phyloP scores from a whole-genome alignment of 495 filamentous ascomycete genomes.

The Hypoxylon cercidicola region DNA sequence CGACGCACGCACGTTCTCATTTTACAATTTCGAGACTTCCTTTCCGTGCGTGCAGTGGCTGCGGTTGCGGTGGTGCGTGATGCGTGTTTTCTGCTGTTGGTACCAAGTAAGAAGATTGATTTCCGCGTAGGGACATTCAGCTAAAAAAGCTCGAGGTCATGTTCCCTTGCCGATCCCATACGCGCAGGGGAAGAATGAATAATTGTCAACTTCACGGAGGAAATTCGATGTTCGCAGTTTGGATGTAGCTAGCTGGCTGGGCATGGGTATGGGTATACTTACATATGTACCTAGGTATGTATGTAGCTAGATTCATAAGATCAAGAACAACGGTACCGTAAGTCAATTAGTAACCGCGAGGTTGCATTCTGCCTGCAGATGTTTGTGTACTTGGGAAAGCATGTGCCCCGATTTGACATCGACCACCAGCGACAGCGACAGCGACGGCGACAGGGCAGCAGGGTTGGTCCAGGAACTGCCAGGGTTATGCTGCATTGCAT shows the following conservation, averaged over 20 bases:
- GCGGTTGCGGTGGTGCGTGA: too few relatives aligned
- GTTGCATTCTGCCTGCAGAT: slow-evolving; percentile 37
- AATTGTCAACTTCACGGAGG: background rate
- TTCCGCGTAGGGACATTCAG: slow-evolving; percentile 7
- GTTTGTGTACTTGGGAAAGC: slow-evolving; percentile 35
- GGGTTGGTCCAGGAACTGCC: slow-evolving; percentile 13
- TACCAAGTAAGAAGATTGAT: too few relatives aligned
- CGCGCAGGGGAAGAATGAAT: too few relatives aligned
- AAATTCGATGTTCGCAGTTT: slow-evolving; percentile 33
- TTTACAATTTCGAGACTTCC: too few relatives aligned
- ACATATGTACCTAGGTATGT: too few relatives aligned
- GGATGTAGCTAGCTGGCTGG: too few relatives aligned
- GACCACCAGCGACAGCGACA: slow-evolving; percentile 12
- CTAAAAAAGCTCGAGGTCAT: too few relatives aligned
- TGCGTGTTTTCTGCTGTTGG: too few relatives aligned
- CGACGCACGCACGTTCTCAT: too few relatives aligned
- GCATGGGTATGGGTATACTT: too few relatives aligned
- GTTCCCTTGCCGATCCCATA: background rate
- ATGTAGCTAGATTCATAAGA: too few relatives aligned
- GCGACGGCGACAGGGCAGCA: background rate
- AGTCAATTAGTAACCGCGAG: slow-evolving; percentile 30
- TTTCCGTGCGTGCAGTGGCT: too few relatives aligned
- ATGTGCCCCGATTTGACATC: slow-evolving; percentile 27
- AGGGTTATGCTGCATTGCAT: slow-evolving; percentile 36
- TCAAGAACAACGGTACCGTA: slow-evolving; percentile 24